Evolutionary conservation across 2,329 filamentous ascomycete species (phyloP), one percentile per base, ranked within the genome.

Genomic region (Dothistroma pini): DNA sequence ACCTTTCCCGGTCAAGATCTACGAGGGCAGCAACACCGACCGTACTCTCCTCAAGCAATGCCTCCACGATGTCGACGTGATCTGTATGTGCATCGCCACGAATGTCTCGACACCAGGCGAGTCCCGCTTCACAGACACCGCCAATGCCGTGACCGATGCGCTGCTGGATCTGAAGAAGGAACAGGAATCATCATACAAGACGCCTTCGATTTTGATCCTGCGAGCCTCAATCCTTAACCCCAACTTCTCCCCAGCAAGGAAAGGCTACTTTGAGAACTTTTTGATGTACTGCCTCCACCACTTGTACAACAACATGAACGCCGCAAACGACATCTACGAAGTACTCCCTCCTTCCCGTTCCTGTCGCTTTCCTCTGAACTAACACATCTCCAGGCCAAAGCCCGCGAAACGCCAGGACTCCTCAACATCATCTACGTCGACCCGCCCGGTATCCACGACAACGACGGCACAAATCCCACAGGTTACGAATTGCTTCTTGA

Each of bases 1-100:
- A 35, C 6, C 47, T 1, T 51, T 54, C 10, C 25, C 57, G n/a
- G 47, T 62, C 55, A 53, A 53, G 4, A 63, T 82, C 78, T 51
- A 79, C 77, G 0, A 75, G 75, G 66, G 80, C 77, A 35, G 79
- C 68, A 32, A 63, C 10, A 55, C 56, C 53, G 66, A 69, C 41
- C 44, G 14, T 12, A 44, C 47, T 8, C 35, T 62, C 8, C 56
- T 69, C 9, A 44, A 63, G 34, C 5, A 55, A 14, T 67, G 57
- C 29, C 63, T 70, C 16, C 31, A 54, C 22, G 52, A 62, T 49
- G 63, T 63, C 25, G 63, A 67, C 9, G 59, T 78, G 69, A 61
- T 70, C 41, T 60, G 63, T 47, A 60, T 58, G 51, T 70, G 67
- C 61, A 65, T 70, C 32, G 51, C 51, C 16, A 53, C 51, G 12